A percentile compares a stretch with the other conserved stretches of the same genome.
These are phyloP conservation scores for Phytophthora colocasiae DNA, from an alignment of 352 stramenopile genomes.

Conservation along the genomic window DNA sequence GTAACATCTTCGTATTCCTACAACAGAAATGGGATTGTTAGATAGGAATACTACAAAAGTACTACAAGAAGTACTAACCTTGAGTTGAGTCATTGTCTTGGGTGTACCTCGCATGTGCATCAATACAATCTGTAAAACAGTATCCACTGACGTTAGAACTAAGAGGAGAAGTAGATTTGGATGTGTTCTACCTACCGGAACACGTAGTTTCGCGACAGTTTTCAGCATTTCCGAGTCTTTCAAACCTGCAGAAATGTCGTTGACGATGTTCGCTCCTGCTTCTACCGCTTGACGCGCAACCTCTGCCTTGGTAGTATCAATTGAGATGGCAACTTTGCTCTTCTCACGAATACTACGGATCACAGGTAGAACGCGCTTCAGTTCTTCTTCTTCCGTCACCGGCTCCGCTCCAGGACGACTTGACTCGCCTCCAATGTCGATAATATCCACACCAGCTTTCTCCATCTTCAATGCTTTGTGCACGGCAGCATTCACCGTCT, in stretches of 20 bases:
- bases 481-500: constrained; percentile 68
- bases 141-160: not conserved
- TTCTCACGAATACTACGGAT: constrained; percentile 90
- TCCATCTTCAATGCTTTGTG: constrained; percentile 91
- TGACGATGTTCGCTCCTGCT: constrained; percentile 96
- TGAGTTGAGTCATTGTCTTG: constrained; percentile 94
- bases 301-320: constrained; percentile 96
- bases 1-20: constrained; percentile 93
- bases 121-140: constrained; percentile 79
- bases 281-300: constrained; percentile 92
- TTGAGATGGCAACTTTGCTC: constrained; percentile 91
- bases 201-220: constrained; percentile 82
- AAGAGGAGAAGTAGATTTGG: not conserved
- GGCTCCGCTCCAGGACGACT: constrained; percentile 95
- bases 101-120: constrained; percentile 99
- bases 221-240: constrained; percentile 94
- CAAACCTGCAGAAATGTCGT: constrained; percentile 96
- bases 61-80: constrained; percentile 39
- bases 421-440: constrained; percentile 99
- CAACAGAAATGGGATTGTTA: not conserved
- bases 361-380: constrained; percentile 93
- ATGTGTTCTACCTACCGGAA: constrained; percentile 61
- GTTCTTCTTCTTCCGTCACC: constrained; percentile 91
- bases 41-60: not conserved
- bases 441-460: constrained; percentile 91